Conservation (phyloP, 2,329 filamentous ascomycete species). For the Penicillium glabrum region DNA sequence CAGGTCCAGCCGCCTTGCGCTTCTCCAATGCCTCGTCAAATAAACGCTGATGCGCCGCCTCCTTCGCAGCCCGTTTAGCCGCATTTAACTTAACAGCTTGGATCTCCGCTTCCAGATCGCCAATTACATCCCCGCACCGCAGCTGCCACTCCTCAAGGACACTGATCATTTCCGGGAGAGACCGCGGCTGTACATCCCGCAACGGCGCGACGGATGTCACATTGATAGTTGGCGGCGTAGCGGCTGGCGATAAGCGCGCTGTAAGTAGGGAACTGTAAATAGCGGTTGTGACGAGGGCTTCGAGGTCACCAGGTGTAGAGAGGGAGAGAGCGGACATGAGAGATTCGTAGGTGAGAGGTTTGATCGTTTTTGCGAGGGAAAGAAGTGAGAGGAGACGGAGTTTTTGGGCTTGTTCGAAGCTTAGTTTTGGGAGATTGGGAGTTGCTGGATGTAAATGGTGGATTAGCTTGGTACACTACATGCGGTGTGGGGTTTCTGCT, state of each 20-base stretch:
- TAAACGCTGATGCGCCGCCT: constrained; percentile 49
- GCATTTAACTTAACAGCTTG: constrained; percentile 62
- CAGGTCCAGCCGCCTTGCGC: constrained; percentile 32
- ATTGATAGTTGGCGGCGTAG: constrained; percentile 69
- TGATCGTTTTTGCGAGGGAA: constrained; percentile 68
- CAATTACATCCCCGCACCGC: constrained; percentile 74
- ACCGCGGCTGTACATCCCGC: constrained; percentile 76
- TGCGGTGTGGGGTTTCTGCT: background rate
- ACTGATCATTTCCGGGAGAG: constrained; percentile 66
- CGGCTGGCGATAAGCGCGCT: constrained; percentile 86
- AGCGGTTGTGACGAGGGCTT: constrained; percentile 81
- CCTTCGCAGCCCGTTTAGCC: constrained; percentile 52
- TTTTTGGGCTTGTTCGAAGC: constrained; percentile 73
- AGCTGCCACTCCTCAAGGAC: constrained; percentile 72
- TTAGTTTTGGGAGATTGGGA: constrained; percentile 68
- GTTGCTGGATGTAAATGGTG: constrained; percentile 20
- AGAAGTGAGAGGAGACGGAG: constrained; percentile 88
- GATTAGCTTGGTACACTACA: constrained; percentile 30
- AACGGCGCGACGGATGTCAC: constrained; percentile 80
- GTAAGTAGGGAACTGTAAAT: constrained; percentile 82
- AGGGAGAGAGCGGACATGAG: constrained; percentile 70
- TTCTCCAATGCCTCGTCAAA: constrained; percentile 49
- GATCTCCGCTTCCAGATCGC: constrained; percentile 74
- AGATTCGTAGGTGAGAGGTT: constrained; percentile 69
- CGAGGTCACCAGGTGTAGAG: constrained; percentile 66